Conservation (phyloP, 768 basidiomycete species). For the Tulasnella sp. region DNA sequence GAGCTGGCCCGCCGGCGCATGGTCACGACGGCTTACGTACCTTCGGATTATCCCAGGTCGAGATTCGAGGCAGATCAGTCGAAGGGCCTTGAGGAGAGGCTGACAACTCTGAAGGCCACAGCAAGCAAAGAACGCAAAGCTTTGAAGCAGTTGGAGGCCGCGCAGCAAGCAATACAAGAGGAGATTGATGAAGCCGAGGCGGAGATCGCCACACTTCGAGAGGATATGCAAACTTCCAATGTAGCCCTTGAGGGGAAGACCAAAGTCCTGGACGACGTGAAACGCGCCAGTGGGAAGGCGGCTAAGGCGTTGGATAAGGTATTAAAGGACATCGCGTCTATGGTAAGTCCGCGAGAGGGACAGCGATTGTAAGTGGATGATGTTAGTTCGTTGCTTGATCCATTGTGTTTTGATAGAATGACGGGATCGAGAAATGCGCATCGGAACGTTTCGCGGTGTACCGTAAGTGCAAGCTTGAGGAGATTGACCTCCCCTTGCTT, state of each 20-base stretch:
- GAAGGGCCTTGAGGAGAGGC: slow-evolving; percentile 39
- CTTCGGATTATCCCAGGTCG: slow-evolving; percentile 35
- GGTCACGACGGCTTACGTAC: background rate
- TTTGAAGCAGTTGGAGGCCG: slow-evolving; percentile 1
- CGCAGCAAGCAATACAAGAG: slow-evolving; percentile 32
- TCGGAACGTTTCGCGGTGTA: slow-evolving; percentile 80
- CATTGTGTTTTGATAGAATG: slow-evolving; percentile 41
- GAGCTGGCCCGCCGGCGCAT: background rate
- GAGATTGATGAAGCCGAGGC: slow-evolving; percentile 34
- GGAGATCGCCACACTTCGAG: slow-evolving; percentile 50
- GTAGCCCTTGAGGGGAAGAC: slow-evolving; percentile 61
- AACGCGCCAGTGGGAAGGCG: slow-evolving; percentile 56
- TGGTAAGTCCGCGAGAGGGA: slow-evolving; percentile 36
- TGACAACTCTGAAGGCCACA: slow-evolving; percentile 36
- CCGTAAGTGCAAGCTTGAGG: slow-evolving; percentile 86
- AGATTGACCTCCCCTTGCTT: slow-evolving; percentile 69
- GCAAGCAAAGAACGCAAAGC: slow-evolving; percentile 20
- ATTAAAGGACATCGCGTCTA: slow-evolving; percentile 77
- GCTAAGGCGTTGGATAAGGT: slow-evolving; percentile 73
- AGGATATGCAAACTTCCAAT: slow-evolving; percentile 44
- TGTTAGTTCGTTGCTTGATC: no score
- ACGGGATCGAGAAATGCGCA: slow-evolving; percentile 81
- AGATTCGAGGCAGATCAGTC: slow-evolving; percentile 77
- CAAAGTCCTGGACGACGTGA: slow-evolving; percentile 62
- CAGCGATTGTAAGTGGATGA: background rate